These are phyloP conservation scores for Vigna trinervia DNA, from an alignment of 306 rosid species.

Conservation along the genomic window DNA sequence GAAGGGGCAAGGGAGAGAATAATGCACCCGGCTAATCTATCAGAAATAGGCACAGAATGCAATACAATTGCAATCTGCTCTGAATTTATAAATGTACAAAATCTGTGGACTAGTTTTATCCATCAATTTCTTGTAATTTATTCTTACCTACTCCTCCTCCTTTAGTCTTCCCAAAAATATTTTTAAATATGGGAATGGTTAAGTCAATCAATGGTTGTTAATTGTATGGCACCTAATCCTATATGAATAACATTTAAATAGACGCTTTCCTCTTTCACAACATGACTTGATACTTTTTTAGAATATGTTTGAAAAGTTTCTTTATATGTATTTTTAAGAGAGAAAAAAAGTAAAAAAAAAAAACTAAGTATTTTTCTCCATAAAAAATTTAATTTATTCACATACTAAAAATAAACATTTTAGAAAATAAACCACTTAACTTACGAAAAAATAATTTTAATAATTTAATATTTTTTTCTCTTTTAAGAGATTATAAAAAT, in stretches of 20 bases:
- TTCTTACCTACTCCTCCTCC: slow-evolving; percentile 28
- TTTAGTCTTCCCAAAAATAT: slow-evolving; percentile 27
- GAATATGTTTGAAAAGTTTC: too few relatives aligned
- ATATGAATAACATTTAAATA: neutral
- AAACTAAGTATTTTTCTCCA: too few relatives aligned
- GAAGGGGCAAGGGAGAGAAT: slow-evolving; percentile 14
- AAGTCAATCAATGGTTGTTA: slow-evolving; percentile 26
- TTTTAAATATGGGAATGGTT: neutral
- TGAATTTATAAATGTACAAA: slow-evolving; percentile 17
- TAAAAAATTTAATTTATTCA: too few relatives aligned
- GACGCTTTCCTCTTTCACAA: neutral
- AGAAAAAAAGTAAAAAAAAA: too few relatives aligned
- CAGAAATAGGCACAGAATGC: neutral
- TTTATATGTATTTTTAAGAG: too few relatives aligned
- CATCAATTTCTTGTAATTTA: neutral
- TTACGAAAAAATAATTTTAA: too few relatives aligned
- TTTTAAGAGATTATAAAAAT: too few relatives aligned
- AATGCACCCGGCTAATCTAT: neutral
- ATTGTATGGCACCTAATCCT: neutral
- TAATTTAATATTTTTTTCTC: too few relatives aligned
- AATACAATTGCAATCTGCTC: neutral
- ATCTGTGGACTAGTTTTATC: neutral
- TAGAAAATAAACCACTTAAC: too few relatives aligned
- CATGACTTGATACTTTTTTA: neutral
- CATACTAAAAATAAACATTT: too few relatives aligned